phyloP scores from a whole-genome alignment of 345 rosid genomes.

The Combretum micranthum region DNA sequence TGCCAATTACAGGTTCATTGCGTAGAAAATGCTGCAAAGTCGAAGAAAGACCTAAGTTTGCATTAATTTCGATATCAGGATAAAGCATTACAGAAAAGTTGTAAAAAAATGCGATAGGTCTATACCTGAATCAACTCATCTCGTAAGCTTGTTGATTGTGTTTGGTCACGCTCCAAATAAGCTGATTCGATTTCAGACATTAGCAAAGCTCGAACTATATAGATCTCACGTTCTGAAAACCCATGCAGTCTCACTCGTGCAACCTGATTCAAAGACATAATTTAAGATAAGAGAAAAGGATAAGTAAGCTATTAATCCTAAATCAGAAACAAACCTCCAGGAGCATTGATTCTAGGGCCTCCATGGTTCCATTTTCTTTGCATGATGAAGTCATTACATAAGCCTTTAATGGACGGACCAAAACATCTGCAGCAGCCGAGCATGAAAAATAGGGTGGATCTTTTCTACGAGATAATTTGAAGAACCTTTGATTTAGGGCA shows the following conservation, averaged over 20 bases:
- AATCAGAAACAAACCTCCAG: constrained; percentile 49
- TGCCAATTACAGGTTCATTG: constrained; percentile 79
- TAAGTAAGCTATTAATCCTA: neutral
- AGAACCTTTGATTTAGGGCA: constrained; percentile 85
- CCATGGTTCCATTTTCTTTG: constrained; percentile 75
- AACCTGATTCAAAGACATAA: constrained; percentile 40
- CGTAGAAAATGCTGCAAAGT: constrained; percentile 49
- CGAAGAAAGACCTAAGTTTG: neutral
- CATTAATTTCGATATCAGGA: neutral
- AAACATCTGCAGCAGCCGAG: constrained; percentile 72
- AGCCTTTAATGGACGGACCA: constrained; percentile 73
- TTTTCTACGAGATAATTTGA: constrained; percentile 66
- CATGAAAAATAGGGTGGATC: constrained; percentile 88
- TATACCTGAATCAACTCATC: constrained; percentile 85
- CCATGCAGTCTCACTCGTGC: constrained; percentile 88
- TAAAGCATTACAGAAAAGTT: constrained; percentile 8
- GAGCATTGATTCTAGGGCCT: constrained; percentile 83
- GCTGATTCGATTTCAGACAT: constrained; percentile 94
- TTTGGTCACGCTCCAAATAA: constrained; percentile 91
- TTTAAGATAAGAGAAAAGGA: constrained; percentile 9
- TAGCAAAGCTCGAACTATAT: constrained; percentile 67
- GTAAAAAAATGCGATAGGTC: constrained; percentile 2
- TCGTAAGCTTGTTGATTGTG: constrained; percentile 76
- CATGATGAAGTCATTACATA: constrained; percentile 72
- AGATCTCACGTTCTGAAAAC: constrained; percentile 87